These are phyloP conservation scores for Calocybe gangraenosa DNA, from an alignment of 768 basidiomycete genomes.

Conservation along the genomic window DNA sequence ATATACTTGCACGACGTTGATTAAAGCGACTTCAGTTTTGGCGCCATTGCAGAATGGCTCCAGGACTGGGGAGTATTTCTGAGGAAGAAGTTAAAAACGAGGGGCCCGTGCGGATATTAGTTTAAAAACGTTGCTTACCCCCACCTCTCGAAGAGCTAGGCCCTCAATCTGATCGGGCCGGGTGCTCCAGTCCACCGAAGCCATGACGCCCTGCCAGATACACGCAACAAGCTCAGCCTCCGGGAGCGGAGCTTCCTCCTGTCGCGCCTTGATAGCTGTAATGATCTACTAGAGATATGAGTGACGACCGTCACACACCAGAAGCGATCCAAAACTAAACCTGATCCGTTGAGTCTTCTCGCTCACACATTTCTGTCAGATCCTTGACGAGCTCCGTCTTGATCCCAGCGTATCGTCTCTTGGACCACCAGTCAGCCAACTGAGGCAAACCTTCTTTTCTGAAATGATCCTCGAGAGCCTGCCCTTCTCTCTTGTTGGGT, in stretches of 20 bases:
- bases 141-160: slow-evolving; percentile 83
- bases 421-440: slow-evolving; percentile 92
- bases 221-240: slow-evolving; percentile 82
- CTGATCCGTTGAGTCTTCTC: slow-evolving; percentile 62
- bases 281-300: slow-evolving; percentile 66
- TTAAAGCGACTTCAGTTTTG: slow-evolving; percentile 89
- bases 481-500: slow-evolving; percentile 68
- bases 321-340: slow-evolving; percentile 36
- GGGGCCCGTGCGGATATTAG: not conserved
- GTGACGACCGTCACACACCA: too few relatives aligned
- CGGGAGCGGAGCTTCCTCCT: slow-evolving; percentile 79
- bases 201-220: slow-evolving; percentile 91
- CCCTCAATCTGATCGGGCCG: slow-evolving; percentile 91
- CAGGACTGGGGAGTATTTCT: slow-evolving; percentile 83
- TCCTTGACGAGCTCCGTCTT: slow-evolving; percentile 73
- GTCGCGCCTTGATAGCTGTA: slow-evolving; percentile 61
- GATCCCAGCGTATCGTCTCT: slow-evolving; percentile 79
- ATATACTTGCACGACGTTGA: slow-evolving; percentile 93
- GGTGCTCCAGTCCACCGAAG: slow-evolving; percentile 82
- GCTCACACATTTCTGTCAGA: slow-evolving; percentile 66
- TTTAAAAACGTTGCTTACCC: slow-evolving; percentile 62
- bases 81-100: slow-evolving; percentile 3
- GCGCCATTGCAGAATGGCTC: slow-evolving; percentile 87
- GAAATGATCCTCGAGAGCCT: slow-evolving; percentile 82
- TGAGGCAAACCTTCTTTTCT: slow-evolving; percentile 70